Evolutionary conservation across 2,329 filamentous ascomycete genomes (phyloP), one percentile per base, ranked within the genome.

Genomic region (Colletotrichum destructivum): DNA sequence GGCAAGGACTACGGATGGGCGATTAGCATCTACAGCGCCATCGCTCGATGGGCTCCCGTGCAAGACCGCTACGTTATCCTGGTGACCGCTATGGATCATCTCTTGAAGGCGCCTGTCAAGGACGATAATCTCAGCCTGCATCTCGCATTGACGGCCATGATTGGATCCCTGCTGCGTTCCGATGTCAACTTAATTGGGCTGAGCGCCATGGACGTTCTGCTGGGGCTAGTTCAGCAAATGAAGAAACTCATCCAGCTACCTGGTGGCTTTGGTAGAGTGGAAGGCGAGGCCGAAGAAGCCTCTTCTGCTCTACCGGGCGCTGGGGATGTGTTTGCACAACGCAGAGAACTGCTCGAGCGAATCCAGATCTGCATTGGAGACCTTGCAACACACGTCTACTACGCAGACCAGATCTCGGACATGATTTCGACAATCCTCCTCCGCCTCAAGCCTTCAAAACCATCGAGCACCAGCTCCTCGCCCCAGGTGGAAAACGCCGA

Each of bases 11-110:
- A 85, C 55, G 92, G 90, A 61, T 98, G 96, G 96, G 92, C 94
- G 2, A 92, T 94, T 35, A 92, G 91, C 69, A 87, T 98, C 62
- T 94, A 97, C 79, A 90, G 92, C 77, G 88, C 95, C 73, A 88
- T 96, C 64, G 91, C 94, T 18, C 90, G 91, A 70, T 98, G 95
- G 95, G 93, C 95, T 0, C 95, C 96, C 0, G 95, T 98, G 2
- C 96, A 98, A 80, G 94, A 98, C 78, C 93, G 96, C 65, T 98
- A 97, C 83, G 90, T 96, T 49, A 96, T 98, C 68, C 86, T 98
- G 57, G 89, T 98, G 56, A 93, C 93, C 1, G 88, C 93, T 3
- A 91, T 97, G 83, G 95, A 98, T 76, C 89, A 89, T 4, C 84
- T 98, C 62, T 85, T 93, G 4, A 88, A 89, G 68, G 90, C 89